Evolutionary conservation across 148 eudicot species (phyloP).

Genomic region (Silene conica): DNA sequence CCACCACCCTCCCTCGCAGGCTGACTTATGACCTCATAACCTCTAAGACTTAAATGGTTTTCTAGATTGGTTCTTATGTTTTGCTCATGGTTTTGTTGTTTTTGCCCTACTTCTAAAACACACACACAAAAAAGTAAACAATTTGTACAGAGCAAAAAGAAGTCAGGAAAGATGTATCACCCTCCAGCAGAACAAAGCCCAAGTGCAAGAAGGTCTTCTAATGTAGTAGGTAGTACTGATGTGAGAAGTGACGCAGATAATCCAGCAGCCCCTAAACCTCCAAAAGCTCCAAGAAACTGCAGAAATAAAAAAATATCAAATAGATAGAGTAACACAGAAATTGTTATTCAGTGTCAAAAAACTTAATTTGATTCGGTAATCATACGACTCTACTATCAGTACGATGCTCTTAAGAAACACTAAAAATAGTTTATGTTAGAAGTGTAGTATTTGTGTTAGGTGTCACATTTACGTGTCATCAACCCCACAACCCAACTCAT

Average conservation of each 20-base stretch:
- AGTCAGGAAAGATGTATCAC: conserved; percentile 33
- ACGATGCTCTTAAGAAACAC: no score
- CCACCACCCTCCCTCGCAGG: background rate
- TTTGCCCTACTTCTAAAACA: background rate
- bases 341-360: background rate
- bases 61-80: background rate
- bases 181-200: conserved; percentile 99
- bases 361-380: no score
- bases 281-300: conserved; percentile 89
- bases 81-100: background rate
- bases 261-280: conserved; percentile 94
- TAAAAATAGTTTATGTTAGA: no score
- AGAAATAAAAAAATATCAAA: conserved; percentile 5
- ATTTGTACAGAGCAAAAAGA: background rate
- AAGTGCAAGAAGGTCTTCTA: conserved; percentile 97
- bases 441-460: no score
- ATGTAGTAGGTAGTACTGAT: conserved; percentile 80
- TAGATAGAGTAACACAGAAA: background rate
- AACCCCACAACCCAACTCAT: no score
- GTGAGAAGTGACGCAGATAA: conserved; percentile 95
- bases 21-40: background rate
- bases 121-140: background rate
- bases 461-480: no score
- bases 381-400: no score
- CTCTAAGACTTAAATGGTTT: background rate